phyloP scores from a whole-genome alignment of 257 asterid species.

The Nicotiana benthamiana region DNA sequence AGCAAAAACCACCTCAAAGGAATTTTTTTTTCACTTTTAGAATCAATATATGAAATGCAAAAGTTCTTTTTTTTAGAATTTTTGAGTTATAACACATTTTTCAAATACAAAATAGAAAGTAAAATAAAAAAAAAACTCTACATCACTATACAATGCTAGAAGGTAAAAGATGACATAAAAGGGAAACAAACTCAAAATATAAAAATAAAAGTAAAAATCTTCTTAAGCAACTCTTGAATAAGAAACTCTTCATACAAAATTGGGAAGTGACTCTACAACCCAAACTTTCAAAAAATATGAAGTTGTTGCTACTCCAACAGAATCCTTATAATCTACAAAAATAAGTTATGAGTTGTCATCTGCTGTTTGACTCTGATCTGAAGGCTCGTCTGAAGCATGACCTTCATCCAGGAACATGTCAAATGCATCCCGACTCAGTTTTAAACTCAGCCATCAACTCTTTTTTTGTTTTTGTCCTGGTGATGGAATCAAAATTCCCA shows the following conservation, averaged over 20 bases:
- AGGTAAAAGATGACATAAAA: too few species aligned
- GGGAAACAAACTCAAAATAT: too few species aligned
- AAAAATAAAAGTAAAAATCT: too few species aligned
- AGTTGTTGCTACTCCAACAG: slow-evolving; percentile 38
- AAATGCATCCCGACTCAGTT: slow-evolving; percentile 68
- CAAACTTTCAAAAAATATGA: slow-evolving; percentile 70
- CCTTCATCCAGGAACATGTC: slow-evolving; percentile 80
- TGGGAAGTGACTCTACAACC: slow-evolving; percentile 81
- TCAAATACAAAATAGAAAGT: too few species aligned
- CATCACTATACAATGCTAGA: too few species aligned
- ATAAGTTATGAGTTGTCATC: slow-evolving; percentile 95
- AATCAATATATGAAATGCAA: too few species aligned
- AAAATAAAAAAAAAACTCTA: too few species aligned
- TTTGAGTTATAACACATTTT: too few species aligned
- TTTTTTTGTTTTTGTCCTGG: slow-evolving; percentile 73
- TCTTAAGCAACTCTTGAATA: too few species aligned
- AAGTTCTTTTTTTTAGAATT: too few species aligned
- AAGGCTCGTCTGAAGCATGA: slow-evolving; percentile 81
- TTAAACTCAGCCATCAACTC: slow-evolving; percentile 68
- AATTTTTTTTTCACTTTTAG: too few species aligned
- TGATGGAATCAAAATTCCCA: slow-evolving; percentile 75
- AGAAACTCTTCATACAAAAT: not conserved
- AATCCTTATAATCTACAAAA: slow-evolving; percentile 66
- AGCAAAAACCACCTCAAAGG: too few species aligned
- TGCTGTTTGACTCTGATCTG: slow-evolving; percentile 97